phyloP scores from a whole-genome alignment of 2,329 filamentous ascomycete genomes.

The Geosmithia morbida region DNA sequence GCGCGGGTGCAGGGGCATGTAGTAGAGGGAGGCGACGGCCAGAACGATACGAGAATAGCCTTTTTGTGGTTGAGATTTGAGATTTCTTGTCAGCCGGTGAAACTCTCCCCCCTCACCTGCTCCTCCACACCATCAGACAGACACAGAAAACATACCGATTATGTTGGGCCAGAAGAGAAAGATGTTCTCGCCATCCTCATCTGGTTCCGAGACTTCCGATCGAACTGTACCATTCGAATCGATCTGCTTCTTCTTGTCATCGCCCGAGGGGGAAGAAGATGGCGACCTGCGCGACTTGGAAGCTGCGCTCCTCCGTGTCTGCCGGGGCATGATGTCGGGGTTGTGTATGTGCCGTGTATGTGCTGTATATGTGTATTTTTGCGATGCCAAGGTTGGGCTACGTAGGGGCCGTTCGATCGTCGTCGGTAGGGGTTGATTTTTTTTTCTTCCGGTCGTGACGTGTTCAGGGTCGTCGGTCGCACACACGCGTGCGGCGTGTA shows the following conservation, averaged over 20 bases:
- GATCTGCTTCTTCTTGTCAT: constrained; percentile 11
- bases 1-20: constrained; percentile 97
- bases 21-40: constrained; percentile 86
- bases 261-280: constrained; percentile 9
- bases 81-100: background rate
- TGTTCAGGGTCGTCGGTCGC: background rate
- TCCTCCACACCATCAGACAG: background rate
- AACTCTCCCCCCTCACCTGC: too few species aligned
- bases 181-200: constrained; percentile 47
- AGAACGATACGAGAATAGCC: constrained; percentile 68
- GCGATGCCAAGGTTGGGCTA: background rate
- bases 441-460: background rate
- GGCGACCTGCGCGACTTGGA: constrained; percentile 14
- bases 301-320: constrained; percentile 20
- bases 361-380: background rate
- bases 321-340: constrained; percentile 19
- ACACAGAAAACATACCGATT: constrained; percentile 40
- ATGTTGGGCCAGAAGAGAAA: constrained; percentile 73
- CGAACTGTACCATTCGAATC: constrained; percentile 28
- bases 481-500: too few species aligned
- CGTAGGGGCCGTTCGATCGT: background rate
- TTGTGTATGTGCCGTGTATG: constrained; percentile 3
- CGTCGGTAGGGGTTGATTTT: background rate
- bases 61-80: too few species aligned
- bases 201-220: constrained; percentile 13